A percentile compares a stretch with the other conserved stretches of the same genome.
Conservation (phyloP, 2,329 filamentous ascomycete species). For the Phaeosphaeria sp. region DNA sequence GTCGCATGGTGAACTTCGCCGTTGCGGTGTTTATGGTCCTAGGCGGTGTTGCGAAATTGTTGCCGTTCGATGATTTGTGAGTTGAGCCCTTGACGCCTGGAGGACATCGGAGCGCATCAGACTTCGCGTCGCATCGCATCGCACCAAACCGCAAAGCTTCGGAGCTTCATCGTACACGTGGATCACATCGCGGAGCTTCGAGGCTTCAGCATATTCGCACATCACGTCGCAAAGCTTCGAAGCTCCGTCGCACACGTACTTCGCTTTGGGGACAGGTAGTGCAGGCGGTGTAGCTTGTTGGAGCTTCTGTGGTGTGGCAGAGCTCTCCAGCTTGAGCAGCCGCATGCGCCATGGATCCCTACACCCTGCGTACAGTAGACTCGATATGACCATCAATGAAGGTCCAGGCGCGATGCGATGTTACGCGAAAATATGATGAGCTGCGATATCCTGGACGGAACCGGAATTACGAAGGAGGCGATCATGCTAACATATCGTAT, state of each 20-base stretch:
- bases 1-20: conserved; percentile 92
- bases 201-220: too few species aligned
- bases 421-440: background rate
- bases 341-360: background rate
- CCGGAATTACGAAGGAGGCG: background rate
- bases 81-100: conserved; percentile 13
- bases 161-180: background rate
- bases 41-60: conserved; percentile 79
- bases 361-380: background rate
- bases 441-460: background rate
- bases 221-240: background rate
- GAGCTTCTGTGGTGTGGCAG: background rate
- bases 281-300: background rate
- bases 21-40: conserved; percentile 87
- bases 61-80: conserved; percentile 54
- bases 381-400: background rate
- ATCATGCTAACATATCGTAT: conserved; percentile 28
- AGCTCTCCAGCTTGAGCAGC: background rate
- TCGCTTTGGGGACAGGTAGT: too few species aligned
- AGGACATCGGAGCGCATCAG: background rate
- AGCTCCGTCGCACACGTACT: background rate
- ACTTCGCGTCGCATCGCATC: background rate
- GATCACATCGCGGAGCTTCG: background rate
- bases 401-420: background rate
- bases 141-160: background rate